phyloP scores from a whole-genome alignment of 441 rosid species.

The Erysimum cheiri region DNA sequence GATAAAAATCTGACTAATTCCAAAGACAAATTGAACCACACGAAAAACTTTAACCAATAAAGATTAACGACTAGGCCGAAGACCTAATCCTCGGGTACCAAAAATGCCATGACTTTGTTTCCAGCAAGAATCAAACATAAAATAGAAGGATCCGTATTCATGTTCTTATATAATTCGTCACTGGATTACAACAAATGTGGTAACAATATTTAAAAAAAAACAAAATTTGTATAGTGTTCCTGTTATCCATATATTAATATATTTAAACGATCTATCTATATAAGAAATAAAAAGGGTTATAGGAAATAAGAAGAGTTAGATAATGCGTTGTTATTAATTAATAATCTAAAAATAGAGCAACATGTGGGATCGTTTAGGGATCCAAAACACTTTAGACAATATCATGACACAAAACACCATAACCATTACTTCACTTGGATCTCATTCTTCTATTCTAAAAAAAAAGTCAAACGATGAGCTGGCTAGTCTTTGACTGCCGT shows the following conservation, averaged over 20 bases:
- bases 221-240: background rate
- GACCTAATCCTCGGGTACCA: no score
- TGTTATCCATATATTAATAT: no score
- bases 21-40: no score
- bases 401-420: conserved; percentile 42
- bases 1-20: no score
- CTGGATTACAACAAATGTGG: no score
- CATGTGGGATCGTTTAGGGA: conserved; percentile 41
- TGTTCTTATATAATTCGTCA: no score
- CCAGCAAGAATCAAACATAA: no score
- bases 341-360: conserved; percentile 11
- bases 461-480: conserved; percentile 37
- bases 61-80: no score
- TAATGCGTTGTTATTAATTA: conserved; percentile 30
- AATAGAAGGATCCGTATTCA: no score
- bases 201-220: background rate
- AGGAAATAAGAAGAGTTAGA: background rate
- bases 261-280: background rate
- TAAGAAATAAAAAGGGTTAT: background rate
- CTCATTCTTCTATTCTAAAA: conserved; percentile 28
- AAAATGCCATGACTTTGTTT: no score
- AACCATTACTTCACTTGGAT: conserved; percentile 40
- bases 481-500: conserved; percentile 39
- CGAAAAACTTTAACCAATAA: no score
- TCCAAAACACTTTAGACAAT: conserved; percentile 34